Evolutionary conservation across 106 monocot genomes (phyloP).

Genomic region (Dioscorea zingiberensis): DNA sequence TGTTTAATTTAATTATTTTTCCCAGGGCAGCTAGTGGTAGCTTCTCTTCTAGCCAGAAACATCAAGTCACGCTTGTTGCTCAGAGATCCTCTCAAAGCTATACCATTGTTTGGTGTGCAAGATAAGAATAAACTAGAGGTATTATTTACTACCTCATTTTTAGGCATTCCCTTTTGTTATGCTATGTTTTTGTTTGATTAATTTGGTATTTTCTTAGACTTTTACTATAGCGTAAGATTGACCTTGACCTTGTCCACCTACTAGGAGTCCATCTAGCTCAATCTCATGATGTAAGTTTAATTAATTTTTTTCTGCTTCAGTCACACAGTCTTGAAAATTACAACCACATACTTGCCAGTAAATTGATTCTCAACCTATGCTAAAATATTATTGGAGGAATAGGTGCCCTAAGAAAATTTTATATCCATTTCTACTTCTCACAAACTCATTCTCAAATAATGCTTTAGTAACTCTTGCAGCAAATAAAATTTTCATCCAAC

Average conservation of each 20-base stretch:
- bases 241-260: no score
- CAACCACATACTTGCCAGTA: no score
- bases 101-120: slow-evolving; percentile 60
- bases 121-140: slow-evolving; percentile 55
- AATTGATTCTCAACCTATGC: no score
- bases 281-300: no score
- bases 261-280: no score
- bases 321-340: not conserved
- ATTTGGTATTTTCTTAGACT: not conserved
- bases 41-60: slow-evolving; percentile 64
- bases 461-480: no score
- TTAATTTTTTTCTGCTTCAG: no score
- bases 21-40: slow-evolving; percentile 90
- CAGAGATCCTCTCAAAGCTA: slow-evolving; percentile 70
- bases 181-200: not conserved
- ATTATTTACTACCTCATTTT: not conserved
- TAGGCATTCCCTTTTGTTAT: not conserved
- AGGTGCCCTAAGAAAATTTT: no score
- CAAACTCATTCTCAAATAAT: no score
- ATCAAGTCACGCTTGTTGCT: slow-evolving; percentile 59
- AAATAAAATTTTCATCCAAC: no score
- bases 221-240: not conserved
- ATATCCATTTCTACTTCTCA: no score
- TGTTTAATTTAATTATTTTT: slow-evolving; percentile 1
- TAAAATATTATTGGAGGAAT: no score